Conservation (phyloP, 441 rosid species). For the Syzygium syzygioides region DNA sequence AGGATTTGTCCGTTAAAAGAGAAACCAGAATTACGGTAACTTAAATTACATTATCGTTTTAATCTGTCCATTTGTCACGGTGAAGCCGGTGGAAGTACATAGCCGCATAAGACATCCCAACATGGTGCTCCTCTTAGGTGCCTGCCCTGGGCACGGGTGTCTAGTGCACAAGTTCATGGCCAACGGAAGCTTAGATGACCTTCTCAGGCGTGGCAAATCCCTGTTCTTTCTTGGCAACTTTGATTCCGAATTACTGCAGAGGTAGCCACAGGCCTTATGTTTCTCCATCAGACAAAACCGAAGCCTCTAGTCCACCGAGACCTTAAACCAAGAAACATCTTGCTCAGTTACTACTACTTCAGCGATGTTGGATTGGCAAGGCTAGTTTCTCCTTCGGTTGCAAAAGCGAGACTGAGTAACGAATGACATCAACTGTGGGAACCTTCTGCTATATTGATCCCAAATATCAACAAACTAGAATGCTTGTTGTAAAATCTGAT, state of each 20-base stretch:
- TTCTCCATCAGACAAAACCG: constrained; percentile 70
- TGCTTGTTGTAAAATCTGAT: constrained; percentile 69
- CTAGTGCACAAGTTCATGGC: constrained; percentile 8
- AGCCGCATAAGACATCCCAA: constrained; percentile 16
- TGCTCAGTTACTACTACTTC: constrained; percentile 48
- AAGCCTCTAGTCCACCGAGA: constrained; percentile 76
- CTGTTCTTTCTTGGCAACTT: constrained; percentile 14
- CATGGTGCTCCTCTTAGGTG: constrained; percentile 17
- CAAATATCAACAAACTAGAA: constrained; percentile 68
- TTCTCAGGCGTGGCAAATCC: background rate
- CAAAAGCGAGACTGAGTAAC: constrained; percentile 48
- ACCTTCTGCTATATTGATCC: constrained; percentile 71
- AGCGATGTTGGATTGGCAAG: constrained; percentile 62
- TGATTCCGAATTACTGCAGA: constrained; percentile 65
- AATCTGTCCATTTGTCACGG: background rate
- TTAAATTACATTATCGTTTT: background rate
- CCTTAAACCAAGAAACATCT: constrained; percentile 60
- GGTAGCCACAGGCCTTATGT: constrained; percentile 48
- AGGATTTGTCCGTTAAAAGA: background rate
- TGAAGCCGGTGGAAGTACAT: background rate
- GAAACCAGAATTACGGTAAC: background rate
- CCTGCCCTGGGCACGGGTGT: constrained; percentile 6
- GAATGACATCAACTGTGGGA: constrained; percentile 45
- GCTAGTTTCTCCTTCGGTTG: constrained; percentile 42
- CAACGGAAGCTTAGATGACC: constrained; percentile 9